Evolutionary conservation across 2,329 filamentous ascomycete species (phyloP), one percentile per base, ranked within the genome.

Genomic region (Hymenoscyphus fraxineus): DNA sequence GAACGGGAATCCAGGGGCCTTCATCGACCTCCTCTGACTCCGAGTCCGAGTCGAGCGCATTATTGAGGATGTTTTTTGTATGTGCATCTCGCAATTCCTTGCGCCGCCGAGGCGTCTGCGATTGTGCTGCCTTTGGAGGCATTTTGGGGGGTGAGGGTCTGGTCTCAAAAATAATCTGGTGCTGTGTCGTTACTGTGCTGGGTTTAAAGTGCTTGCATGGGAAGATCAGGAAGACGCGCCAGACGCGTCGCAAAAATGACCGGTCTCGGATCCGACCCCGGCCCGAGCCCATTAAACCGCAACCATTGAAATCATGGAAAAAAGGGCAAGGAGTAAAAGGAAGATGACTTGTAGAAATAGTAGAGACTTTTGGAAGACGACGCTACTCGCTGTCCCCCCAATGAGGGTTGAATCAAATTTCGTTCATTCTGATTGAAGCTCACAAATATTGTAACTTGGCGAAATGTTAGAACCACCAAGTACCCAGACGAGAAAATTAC

Each of bases 1-100:
- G 93, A 56, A 94, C 84, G 90, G 90, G 94, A 78, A 92, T 84
- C 91, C 91, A 95, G 0, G 88, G 85, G 57, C 83, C 79, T 59
- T 91, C 87, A 41, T 84, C 81, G 75, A 90, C 64, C 10, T 62
- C 41, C 3, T 65, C 58, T 6, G 60, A 13, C 16, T 54, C 47
- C 7, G 32, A 41, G 19, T 61, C 58, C 6, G 65, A 12, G 22
- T 51, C 44, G 56, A 64, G 15, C 67, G 64, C 64, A 55, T 58
- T 70, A 19, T 64, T 58, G 3, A 74, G 66, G 40, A 80, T 81
- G 72, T 78, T 76, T 65, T 78, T 79, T 55, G 79, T 78, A 39
- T 76, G 76, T 67, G 78, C 75, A 32, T 67, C 69, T 58, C 75
- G 76, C 41, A 70, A 41, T 31, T 73, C 71, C 32, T 62, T 56